A percentile compares a stretch with the other conserved stretches of the same genome.
phyloP scores from a whole-genome alignment of 345 rosid species.

The Arabidopsis suecica region DNA sequence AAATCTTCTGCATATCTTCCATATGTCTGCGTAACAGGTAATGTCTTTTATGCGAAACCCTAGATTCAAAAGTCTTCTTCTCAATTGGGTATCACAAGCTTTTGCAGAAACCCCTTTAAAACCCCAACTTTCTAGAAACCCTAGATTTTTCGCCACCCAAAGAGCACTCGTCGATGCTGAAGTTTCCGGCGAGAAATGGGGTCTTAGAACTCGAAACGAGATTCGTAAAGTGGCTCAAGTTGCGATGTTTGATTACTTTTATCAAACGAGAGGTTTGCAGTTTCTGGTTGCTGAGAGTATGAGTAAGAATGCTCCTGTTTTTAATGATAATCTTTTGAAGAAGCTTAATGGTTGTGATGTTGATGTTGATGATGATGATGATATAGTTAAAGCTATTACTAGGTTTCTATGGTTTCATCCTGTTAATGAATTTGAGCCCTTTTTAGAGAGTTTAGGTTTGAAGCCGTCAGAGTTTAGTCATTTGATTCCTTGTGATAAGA shows the following conservation, averaged over 20 bases:
- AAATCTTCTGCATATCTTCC: conserved; percentile 1
- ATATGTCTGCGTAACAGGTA: conserved; percentile 12
- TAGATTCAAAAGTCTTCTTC: conserved; percentile 41
- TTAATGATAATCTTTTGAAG: conserved; percentile 53
- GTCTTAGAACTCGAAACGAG: conserved; percentile 11
- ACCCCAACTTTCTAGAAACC: conserved; percentile 43
- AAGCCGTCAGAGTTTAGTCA: conserved; percentile 52
- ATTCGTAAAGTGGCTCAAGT: conserved; percentile 53
- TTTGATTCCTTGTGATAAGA: conserved; percentile 57
- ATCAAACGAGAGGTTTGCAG: conserved; percentile 60
- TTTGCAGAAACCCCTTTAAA: conserved; percentile 33
- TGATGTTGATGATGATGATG: conserved; percentile 39
- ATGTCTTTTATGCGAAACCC: conserved; percentile 54
- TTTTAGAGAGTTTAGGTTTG: conserved; percentile 77
- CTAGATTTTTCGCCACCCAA: conserved; percentile 52
- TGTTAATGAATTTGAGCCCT: conserved; percentile 84
- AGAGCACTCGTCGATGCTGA: background rate
- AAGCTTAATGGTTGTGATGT: conserved; percentile 35
- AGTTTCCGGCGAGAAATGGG: conserved; percentile 17
- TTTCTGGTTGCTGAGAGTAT: conserved; percentile 64
- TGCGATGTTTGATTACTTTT: conserved; percentile 70
- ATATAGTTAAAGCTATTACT: conserved; percentile 43
- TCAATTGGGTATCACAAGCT: conserved; percentile 52
- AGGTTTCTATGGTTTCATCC: conserved; percentile 70
- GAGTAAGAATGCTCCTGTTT: conserved; percentile 67